These are phyloP conservation scores for Apodospora peruviana DNA, from an alignment of 495 filamentous ascomycete genomes.

Conservation along the genomic window DNA sequence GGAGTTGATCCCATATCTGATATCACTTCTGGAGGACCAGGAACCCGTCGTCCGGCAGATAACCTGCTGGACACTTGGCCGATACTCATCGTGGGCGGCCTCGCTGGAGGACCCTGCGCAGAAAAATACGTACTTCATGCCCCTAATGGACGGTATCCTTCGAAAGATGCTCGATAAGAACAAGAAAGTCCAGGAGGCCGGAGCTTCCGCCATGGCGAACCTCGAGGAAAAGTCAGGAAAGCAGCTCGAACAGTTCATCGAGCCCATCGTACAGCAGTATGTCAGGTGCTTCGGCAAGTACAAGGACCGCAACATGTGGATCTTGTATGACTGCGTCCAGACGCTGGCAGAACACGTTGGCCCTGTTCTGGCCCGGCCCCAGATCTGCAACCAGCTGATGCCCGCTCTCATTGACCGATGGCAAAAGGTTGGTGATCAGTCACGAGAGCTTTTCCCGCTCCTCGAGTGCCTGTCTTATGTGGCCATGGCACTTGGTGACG, in stretches of 20 bases:
- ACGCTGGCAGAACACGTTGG: constrained; percentile 92
- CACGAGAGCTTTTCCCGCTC: constrained; percentile 88
- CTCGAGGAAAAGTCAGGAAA: constrained; percentile 89
- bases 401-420: constrained; percentile 88
- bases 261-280: constrained; percentile 87
- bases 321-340: constrained; percentile 98
- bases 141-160: constrained; percentile 96
- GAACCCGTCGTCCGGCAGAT: constrained; percentile 96
- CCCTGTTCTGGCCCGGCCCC: constrained; percentile 66
- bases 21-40: constrained; percentile 74
- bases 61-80: constrained; percentile 93
- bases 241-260: constrained; percentile 74
- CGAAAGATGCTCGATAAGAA: constrained; percentile 92
- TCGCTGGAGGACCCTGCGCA: constrained; percentile 60
- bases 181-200: constrained; percentile 96
- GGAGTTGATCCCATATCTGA: constrained; percentile 84
- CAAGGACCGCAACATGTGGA: constrained; percentile 98
- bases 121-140: constrained; percentile 76
- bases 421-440: constrained; percentile 81
- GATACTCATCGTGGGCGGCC: constrained; percentile 92
- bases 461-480: constrained; percentile 95
- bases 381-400: constrained; percentile 83
- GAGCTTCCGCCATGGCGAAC: constrained; percentile 92
- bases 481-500: constrained; percentile 74
- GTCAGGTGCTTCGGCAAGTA: constrained; percentile 88